phyloP scores from a whole-genome alignment of 257 asterid species.

The Fraxinus americana region DNA sequence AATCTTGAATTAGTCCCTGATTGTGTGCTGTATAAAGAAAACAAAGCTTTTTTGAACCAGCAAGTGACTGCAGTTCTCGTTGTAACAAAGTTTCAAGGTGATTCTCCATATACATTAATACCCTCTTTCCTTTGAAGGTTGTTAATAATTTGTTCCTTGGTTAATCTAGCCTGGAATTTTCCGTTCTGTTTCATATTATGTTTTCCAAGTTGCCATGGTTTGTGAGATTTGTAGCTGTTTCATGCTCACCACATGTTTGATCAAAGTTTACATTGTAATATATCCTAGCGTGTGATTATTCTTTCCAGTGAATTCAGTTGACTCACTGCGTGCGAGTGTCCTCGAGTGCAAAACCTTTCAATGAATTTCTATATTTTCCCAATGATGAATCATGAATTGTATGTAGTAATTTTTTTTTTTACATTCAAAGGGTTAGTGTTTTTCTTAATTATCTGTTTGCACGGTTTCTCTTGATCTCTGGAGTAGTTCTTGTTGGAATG shows the following conservation, averaged over 20 bases:
- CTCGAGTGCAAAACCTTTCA: background rate
- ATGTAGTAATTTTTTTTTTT: no score
- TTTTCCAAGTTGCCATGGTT: background rate
- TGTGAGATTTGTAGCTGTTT: background rate
- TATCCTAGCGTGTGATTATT: background rate
- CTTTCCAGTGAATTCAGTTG: background rate
- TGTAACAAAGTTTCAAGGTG: no score
- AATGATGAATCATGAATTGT: background rate
- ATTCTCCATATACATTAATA: background rate
- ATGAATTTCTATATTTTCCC: no score
- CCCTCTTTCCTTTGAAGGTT: background rate
- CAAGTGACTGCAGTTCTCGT: no score
- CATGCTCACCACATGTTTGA: background rate
- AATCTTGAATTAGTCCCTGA: no score
- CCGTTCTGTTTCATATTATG: background rate
- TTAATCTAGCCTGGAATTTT: background rate
- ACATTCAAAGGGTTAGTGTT: background rate
- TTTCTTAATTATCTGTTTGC: no score
- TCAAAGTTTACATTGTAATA: background rate
- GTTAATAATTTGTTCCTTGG: background rate
- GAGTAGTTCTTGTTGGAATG: no score
- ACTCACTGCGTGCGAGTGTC: background rate
- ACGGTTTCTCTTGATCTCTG: no score
- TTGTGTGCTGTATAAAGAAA: no score
- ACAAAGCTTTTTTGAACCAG: no score